Base-by-base conservation (phyloP, 2,329 filamentous ascomycete genomes). In the Claviceps sp. region DNA sequence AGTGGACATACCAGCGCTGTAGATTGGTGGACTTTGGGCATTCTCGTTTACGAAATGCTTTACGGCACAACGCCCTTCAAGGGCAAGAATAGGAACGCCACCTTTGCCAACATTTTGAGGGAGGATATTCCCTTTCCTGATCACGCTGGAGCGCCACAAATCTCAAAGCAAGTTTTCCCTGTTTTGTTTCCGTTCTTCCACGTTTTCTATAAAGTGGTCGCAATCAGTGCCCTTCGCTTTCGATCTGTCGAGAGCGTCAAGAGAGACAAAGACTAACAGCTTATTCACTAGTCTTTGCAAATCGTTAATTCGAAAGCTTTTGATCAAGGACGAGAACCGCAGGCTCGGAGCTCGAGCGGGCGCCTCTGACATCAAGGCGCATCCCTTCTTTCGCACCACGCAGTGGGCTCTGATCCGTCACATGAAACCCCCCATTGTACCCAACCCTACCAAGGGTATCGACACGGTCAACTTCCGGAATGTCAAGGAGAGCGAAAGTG, bases 21-120 rank as follows among this genome's bases (percentile, higher is more conserved):
- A 14, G 93, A 98, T 68, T 98, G 93, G 93, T 98, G 93, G 93
- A 98, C 93, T 0, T 70, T 98, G 50, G 93, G 93, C 20, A 97
- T 98, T 59, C 71, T 98, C 63, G 89, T 98, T 52, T 98, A 97
- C 67, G 93, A 98, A 70, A 98, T 98, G 93, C 76, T 98, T 38
- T 98, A 91, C 71, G 93, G 93, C 52, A 98, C 91, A 0, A 98
- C 93, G 0, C 93, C 93, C 1, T 98, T 98, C 78, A 98, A 98
- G 74, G 93, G 93, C 60, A 97, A 98, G 79, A 98, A 96, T 69
- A 82, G 93, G 41, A 98, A 97, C 62, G 89, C 90, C 14, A 98
- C 93, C 0, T 98, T 98, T 72, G 91, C 90, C 55, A 98, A 97
- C 65, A 98, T 98, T 59, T 70, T 98, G 56, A 78, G 90, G 50